Evolutionary conservation across 805 yeast genomes (phyloP).

Genomic region (Kodamaea sagamina): DNA sequence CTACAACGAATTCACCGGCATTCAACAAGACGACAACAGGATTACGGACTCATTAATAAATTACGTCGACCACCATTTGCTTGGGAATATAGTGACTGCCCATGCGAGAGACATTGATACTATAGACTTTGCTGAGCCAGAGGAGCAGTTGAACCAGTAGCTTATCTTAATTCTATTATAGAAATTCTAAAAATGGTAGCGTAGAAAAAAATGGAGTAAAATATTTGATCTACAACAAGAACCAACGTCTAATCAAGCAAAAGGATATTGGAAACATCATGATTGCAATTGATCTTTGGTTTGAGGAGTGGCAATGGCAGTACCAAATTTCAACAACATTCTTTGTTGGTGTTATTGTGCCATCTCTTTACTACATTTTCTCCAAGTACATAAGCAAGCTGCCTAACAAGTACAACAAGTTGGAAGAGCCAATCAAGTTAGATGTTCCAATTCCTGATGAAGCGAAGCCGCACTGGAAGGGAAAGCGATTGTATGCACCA

Average conservation of each 20-base stretch:
- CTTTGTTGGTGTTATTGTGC: slow-evolving; percentile 41
- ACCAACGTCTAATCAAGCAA: not conserved
- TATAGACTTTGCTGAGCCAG: slow-evolving; percentile 2
- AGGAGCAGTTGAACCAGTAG: not conserved
- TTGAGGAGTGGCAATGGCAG: slow-evolving; percentile 45
- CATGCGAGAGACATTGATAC: slow-evolving; percentile 2
- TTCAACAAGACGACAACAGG: slow-evolving; percentile 14
- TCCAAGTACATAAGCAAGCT: slow-evolving; percentile 37
- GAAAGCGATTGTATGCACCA: slow-evolving; percentile 67
- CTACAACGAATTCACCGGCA: slow-evolving; percentile 43
- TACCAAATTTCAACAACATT: slow-evolving; percentile 47
- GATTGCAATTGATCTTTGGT: slow-evolving; percentile 46
- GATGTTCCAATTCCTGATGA: slow-evolving; percentile 67
- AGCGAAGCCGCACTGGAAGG: slow-evolving; percentile 90
- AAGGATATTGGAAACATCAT: slow-evolving; percentile 18
- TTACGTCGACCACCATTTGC: slow-evolving; percentile 48
- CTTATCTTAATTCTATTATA: not conserved
- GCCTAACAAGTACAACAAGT: slow-evolving; percentile 43
- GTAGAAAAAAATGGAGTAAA: too few species aligned
- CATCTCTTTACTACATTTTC: slow-evolving; percentile 36
- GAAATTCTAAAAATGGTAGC: too few species aligned
- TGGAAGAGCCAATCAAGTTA: slow-evolving; percentile 50
- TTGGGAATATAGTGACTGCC: slow-evolving; percentile 29
- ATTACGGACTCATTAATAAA: slow-evolving; percentile 38
- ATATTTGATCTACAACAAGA: not conserved